phyloP scores from a whole-genome alignment of 805 yeast genomes.

The Kluyveromyces aestuarii region DNA sequence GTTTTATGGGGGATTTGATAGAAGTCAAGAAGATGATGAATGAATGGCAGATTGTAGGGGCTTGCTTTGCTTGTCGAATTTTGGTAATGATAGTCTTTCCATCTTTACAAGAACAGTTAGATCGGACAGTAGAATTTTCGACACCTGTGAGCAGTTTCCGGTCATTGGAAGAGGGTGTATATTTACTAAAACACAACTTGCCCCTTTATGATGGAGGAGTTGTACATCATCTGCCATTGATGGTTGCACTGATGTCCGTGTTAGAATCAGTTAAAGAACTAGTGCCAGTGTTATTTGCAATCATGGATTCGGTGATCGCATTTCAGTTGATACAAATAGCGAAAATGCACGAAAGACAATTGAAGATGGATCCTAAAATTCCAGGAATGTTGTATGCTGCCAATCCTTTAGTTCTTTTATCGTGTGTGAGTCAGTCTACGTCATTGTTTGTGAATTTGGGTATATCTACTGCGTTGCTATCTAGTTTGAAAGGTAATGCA shows the following conservation, averaged over 20 bases:
- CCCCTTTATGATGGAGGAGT: slow-evolving; percentile 79
- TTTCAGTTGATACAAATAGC: slow-evolving; percentile 43
- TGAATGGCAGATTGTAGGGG: slow-evolving; percentile 9
- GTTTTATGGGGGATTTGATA: not conserved
- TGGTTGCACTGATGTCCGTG: slow-evolving; percentile 36
- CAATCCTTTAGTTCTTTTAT: slow-evolving; percentile 70
- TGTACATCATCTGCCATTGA: slow-evolving; percentile 75
- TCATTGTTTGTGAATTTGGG: slow-evolving; percentile 50
- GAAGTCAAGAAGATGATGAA: slow-evolving; percentile 2
- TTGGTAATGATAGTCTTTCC: slow-evolving; percentile 18
- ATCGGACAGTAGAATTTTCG: slow-evolving; percentile 26
- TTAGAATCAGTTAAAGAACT: slow-evolving; percentile 5
- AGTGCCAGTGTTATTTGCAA: slow-evolving; percentile 39
- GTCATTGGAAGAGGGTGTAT: slow-evolving; percentile 58
- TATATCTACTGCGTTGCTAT: slow-evolving; percentile 38
- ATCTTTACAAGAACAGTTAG: slow-evolving; percentile 17
- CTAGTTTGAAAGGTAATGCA: slow-evolving; percentile 33
- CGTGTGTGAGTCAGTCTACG: slow-evolving; percentile 64
- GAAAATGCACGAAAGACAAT: slow-evolving; percentile 12
- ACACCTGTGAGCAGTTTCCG: slow-evolving; percentile 30
- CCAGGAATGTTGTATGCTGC: slow-evolving; percentile 60
- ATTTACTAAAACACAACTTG: slow-evolving; percentile 44
- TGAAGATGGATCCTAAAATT: slow-evolving; percentile 30
- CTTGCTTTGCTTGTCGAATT: slow-evolving; percentile 15
- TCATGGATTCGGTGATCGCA: slow-evolving; percentile 52